Percentiles rank a stretch among this genome's conserved stretches.
Evolutionary conservation across 2,329 filamentous ascomycete genomes (phyloP).

Genomic region (Fusarium goolgardi): DNA sequence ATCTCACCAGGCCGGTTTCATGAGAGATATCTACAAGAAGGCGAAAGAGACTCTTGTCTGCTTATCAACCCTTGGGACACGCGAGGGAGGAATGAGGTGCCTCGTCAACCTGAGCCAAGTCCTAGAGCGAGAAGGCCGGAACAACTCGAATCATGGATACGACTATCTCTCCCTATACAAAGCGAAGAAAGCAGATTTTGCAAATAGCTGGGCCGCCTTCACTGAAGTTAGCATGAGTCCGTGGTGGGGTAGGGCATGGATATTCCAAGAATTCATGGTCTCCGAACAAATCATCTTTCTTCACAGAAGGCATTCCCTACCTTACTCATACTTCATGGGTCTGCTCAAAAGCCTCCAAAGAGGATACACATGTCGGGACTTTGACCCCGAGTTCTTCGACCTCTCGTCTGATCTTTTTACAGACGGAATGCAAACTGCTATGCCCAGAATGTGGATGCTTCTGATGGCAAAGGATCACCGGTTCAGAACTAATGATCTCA

Average conservation of each 20-base stretch:
- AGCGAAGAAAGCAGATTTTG: fast-evolving
- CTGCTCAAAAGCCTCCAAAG: too few relatives aligned
- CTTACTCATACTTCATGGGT: fast-evolving
- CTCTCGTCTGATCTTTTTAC: too few relatives aligned
- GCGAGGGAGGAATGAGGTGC: not conserved
- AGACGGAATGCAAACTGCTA: too few relatives aligned
- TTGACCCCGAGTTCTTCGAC: too few relatives aligned
- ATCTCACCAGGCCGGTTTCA: conserved; percentile 26
- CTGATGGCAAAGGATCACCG: fast-evolving
- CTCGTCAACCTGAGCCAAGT: not conserved
- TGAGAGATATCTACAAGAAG: conserved; percentile 3
- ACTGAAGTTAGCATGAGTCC: not conserved
- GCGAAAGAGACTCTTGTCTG: not conserved
- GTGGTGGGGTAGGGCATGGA: conserved; percentile 23
- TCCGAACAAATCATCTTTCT: not conserved
- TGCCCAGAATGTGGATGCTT: not conserved
- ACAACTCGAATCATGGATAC: not conserved
- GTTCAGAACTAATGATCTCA: not conserved
- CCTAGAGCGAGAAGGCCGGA: too few relatives aligned
- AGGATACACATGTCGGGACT: fast-evolving
- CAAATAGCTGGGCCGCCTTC: not conserved
- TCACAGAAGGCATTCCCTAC: fast-evolving
- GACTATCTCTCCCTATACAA: too few relatives aligned
- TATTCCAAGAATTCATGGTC: conserved; percentile 17
- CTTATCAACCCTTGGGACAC: not conserved